phyloP scores from a whole-genome alignment of 148 eudicot genomes.

The Polygonum maritimum region DNA sequence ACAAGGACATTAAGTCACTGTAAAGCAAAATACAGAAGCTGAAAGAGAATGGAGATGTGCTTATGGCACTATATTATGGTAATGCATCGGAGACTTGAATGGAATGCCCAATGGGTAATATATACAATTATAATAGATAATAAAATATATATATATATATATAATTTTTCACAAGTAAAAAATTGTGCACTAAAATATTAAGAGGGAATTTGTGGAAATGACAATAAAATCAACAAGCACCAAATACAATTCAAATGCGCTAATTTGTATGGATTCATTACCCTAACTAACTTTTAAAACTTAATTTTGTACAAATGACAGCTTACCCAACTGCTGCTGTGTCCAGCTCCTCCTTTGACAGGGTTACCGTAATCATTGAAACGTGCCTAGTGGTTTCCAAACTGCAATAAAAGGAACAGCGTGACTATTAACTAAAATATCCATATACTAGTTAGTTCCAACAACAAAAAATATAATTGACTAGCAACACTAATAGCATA shows the following conservation, averaged over 20 bases:
- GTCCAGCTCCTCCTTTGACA: slow-evolving; percentile 69
- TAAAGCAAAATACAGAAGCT: neutral
- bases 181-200: too few species aligned
- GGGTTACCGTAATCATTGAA: slow-evolving; percentile 79
- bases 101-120: neutral
- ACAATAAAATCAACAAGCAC: neutral
- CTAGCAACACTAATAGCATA: neutral
- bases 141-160: too few species aligned
- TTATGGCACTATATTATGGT: neutral
- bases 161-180: too few species aligned
- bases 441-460: neutral
- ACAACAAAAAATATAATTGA: neutral
- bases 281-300: neutral
- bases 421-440: neutral
- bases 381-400: slow-evolving; percentile 95
- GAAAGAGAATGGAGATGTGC: neutral
- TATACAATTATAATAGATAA: too few species aligned
- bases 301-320: neutral
- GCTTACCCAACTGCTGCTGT: slow-evolving; percentile 68
- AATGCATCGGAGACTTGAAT: neutral
- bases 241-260: neutral
- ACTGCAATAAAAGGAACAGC: slow-evolving; percentile 24
- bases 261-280: neutral
- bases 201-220: neutral
- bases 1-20: neutral